Conservation (phyloP, 108 stramenopile species). For the Parietichytrium sp. region DNA sequence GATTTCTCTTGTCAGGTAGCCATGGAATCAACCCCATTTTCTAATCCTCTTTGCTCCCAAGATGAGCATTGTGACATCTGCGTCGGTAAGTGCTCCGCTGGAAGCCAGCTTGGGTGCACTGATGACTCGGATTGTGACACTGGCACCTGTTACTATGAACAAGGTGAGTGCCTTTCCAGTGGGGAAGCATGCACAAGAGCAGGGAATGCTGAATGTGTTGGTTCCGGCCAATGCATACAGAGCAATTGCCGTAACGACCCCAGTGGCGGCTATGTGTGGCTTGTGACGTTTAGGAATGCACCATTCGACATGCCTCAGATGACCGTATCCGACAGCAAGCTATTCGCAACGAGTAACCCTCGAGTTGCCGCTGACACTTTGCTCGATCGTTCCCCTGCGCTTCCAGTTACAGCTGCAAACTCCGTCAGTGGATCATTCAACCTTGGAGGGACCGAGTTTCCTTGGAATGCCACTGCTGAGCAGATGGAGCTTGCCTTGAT, state of each 20-base stretch:
- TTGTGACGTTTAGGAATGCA: background rate
- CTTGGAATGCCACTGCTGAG: background rate
- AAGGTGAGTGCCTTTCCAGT: constrained; percentile 17
- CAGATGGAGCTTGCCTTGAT: background rate
- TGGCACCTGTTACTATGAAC: background rate
- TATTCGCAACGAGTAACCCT: background rate
- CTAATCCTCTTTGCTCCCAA: background rate
- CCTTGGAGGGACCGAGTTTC: background rate
- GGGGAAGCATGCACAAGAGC: background rate
- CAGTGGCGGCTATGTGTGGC: background rate
- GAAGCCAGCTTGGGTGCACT: background rate
- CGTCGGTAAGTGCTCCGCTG: background rate
- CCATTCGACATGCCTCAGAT: constrained; percentile 14
- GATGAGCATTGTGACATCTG: background rate
- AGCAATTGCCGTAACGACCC: background rate
- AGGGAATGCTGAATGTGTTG: background rate
- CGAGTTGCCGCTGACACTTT: background rate
- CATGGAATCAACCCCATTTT: too few relatives aligned
- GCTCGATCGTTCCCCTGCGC: background rate
- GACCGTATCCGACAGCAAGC: background rate
- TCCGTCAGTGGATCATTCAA: background rate
- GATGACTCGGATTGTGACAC: background rate
- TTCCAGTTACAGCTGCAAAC: background rate
- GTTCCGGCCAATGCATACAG: background rate
- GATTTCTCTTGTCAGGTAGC: background rate